phyloP scores from a whole-genome alignment of 306 rosid species.

The Quercus parvula region DNA sequence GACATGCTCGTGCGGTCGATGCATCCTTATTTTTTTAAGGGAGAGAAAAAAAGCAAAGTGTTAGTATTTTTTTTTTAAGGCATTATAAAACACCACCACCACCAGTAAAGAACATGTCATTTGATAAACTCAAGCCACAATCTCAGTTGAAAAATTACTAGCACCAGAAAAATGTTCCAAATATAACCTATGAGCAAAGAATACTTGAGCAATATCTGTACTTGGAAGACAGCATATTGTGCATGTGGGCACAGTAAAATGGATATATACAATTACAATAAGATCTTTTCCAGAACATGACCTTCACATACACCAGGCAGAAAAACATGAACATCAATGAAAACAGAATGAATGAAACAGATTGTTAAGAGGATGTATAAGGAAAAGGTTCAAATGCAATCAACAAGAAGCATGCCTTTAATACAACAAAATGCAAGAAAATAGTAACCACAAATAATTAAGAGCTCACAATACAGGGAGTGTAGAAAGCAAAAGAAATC shows the following conservation, averaged over 20 bases:
- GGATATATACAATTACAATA: neutral
- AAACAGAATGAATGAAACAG: neutral
- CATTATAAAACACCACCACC: neutral
- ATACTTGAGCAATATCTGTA: neutral
- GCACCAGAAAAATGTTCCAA: neutral
- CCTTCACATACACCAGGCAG: neutral
- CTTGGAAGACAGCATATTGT: neutral
- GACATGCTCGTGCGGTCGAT: constrained; percentile 61
- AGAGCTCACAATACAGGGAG: neutral
- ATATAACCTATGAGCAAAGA: neutral
- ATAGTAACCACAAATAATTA: neutral
- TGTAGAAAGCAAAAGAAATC: neutral
- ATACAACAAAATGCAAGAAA: neutral
- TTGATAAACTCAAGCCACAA: neutral
- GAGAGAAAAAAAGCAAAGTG: neutral
- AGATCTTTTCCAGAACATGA: neutral
- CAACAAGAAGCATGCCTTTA: neutral
- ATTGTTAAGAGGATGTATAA: neutral
- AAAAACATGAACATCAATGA: neutral
- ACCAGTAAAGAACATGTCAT: neutral
- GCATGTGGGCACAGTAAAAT: neutral
- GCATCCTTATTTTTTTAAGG: constrained; percentile 41
- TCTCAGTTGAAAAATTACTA: neutral
- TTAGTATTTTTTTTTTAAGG: neutral
- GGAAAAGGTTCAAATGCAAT: neutral